Percentiles rank a stretch among this genome's conserved stretches.
phyloP scores from a whole-genome alignment of 1,284 basidiomycete genomes.

The Volvariella volvacea region DNA sequence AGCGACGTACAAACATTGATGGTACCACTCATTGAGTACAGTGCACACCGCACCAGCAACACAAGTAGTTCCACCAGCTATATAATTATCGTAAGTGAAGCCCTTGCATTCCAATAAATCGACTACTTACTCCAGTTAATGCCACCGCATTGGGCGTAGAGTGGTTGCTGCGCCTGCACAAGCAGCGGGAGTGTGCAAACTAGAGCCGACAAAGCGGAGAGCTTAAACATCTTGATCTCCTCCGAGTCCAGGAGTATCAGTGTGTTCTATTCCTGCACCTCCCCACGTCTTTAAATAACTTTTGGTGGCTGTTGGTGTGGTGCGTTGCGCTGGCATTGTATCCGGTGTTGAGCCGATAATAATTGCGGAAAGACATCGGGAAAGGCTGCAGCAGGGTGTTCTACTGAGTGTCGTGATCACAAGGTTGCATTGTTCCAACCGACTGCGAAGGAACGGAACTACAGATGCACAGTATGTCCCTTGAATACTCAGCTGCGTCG shows the following conservation, averaged over 20 bases:
- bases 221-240: slow-evolving; percentile 40
- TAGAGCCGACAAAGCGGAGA: slow-evolving; percentile 38
- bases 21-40: slow-evolving; percentile 44
- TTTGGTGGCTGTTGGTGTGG: not conserved
- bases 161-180: slow-evolving; percentile 33
- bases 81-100: not conserved
- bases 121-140: slow-evolving; percentile 38
- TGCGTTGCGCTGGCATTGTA: not conserved
- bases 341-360: not conserved
- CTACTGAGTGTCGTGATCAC: too few species aligned
- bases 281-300: slow-evolving; percentile 1
- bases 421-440: too few species aligned
- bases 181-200: slow-evolving; percentile 38
- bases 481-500: too few species aligned
- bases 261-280: slow-evolving; percentile 16
- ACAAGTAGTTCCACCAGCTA: slow-evolving; percentile 44
- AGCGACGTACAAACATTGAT: slow-evolving; percentile 44
- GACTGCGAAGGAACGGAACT: too few species aligned
- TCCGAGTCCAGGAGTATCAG: slow-evolving; percentile 46
- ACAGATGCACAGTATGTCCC: too few species aligned
- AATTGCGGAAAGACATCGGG: not conserved
- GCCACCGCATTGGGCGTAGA: slow-evolving; percentile 48
- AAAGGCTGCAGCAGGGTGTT: not conserved
- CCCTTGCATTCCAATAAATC: not conserved
- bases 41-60: slow-evolving; percentile 34